These are phyloP conservation scores for Ophiostoma perfectum DNA, from an alignment of 2,329 filamentous ascomycete genomes.

Conservation along the genomic window DNA sequence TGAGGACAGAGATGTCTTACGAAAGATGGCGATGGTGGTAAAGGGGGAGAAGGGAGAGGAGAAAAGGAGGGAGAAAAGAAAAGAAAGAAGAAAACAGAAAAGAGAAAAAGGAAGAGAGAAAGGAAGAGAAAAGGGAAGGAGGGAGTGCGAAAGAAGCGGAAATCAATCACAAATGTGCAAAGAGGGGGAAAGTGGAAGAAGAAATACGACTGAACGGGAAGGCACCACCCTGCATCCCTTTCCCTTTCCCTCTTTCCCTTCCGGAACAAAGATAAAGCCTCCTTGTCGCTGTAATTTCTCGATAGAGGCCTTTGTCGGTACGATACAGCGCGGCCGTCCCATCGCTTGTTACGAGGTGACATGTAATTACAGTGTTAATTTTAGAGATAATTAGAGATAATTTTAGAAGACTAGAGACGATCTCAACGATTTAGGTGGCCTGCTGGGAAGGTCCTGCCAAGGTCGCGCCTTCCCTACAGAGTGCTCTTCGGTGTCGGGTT, in stretches of 20 bases:
- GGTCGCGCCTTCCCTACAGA: conserved; percentile 15
- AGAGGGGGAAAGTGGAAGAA: conserved; percentile 19
- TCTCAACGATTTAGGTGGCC: no score
- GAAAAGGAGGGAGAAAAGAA: not conserved
- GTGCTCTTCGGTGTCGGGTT: not conserved
- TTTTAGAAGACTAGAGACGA: not conserved
- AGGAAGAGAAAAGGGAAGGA: conserved; percentile 6
- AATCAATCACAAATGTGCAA: conserved; percentile 10
- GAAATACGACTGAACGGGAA: conserved; percentile 15
- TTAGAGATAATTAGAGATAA: conserved; percentile 2
- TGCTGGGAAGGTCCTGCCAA: conserved; percentile 15
- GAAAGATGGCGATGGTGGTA: conserved; percentile 1
- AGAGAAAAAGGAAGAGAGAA: not conserved
- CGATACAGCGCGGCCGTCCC: no score
- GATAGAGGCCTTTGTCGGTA: not conserved
- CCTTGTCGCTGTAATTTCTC: not conserved
- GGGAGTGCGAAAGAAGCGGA: conserved; percentile 6
- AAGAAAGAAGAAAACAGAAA: not conserved
- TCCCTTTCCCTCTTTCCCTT: not conserved
- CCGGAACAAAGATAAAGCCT: not conserved
- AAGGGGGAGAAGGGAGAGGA: not conserved
- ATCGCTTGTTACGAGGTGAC: not conserved
- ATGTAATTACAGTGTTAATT: conserved; percentile 10
- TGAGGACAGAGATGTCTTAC: conserved; percentile 1
- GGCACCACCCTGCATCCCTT: conserved; percentile 14